Percentiles rank a stretch among this genome's conserved stretches.
Evolutionary conservation across 2,329 filamentous ascomycete species (phyloP).

Genomic region (Phoma herbarum): DNA sequence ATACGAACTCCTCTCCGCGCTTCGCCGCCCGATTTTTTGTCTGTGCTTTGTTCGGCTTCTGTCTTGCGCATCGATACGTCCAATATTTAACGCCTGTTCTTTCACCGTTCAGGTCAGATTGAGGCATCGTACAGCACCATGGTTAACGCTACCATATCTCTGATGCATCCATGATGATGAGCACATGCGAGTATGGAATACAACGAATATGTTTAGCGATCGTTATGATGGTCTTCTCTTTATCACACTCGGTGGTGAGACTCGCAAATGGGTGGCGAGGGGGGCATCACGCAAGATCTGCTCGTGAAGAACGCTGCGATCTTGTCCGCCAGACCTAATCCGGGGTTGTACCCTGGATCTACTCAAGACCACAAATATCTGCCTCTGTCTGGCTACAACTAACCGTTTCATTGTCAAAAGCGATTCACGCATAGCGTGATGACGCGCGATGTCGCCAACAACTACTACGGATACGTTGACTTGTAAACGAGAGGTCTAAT

Average conservation of each 20-base stretch:
- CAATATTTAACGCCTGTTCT: slow-evolving; percentile 14
- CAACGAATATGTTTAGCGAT: slow-evolving; percentile 21
- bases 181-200: slow-evolving; percentile 13
- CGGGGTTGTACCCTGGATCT: slow-evolving; percentile 7
- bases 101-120: slow-evolving; percentile 15
- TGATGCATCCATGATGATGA: slow-evolving; percentile 22
- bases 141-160: slow-evolving; percentile 19
- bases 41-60: background rate
- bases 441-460: background rate
- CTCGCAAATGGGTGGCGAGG: slow-evolving; percentile 15
- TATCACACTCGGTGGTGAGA: slow-evolving; percentile 14
- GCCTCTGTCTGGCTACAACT: slow-evolving; percentile 9
- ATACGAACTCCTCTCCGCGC: background rate
- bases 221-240: slow-evolving; percentile 10
- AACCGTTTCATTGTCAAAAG: slow-evolving; percentile 12
- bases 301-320: slow-evolving; percentile 13
- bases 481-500: slow-evolving; percentile 9
- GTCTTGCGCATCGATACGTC: slow-evolving; percentile 5
- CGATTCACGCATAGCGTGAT: slow-evolving; percentile 14
- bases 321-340: slow-evolving; percentile 2
- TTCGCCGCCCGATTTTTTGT: background rate
- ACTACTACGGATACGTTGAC: slow-evolving; percentile 7
- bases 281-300: slow-evolving; percentile 12
- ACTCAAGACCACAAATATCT: slow-evolving; percentile 9
- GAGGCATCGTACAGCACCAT: slow-evolving; percentile 19